These are phyloP conservation scores for Sambucus nigra DNA, from an alignment of 129 eudicot species.

Conservation along the genomic window DNA sequence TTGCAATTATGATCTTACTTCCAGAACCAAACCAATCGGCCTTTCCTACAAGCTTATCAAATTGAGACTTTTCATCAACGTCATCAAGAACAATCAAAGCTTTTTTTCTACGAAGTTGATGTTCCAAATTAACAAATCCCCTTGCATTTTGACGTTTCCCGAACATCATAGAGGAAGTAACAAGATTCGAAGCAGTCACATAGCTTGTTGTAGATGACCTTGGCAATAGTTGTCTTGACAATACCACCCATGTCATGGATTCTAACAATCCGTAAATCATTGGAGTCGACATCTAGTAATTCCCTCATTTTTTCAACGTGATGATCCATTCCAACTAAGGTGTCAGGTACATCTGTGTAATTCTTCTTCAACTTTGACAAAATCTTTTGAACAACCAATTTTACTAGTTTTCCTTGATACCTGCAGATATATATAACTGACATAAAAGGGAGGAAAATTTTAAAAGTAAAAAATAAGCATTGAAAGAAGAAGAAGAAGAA, in stretches of 20 bases:
- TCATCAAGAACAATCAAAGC: neutral
- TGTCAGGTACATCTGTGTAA: neutral
- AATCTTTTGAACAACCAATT: neutral
- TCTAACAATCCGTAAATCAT: neutral
- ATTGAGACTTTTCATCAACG: neutral
- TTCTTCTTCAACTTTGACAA: neutral
- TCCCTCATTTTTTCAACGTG: neutral
- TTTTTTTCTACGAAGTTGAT: neutral
- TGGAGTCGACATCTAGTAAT: neutral
- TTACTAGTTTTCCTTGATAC: neutral
- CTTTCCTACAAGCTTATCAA: neutral
- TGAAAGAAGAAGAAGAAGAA: too few relatives aligned
- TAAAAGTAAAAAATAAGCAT: neutral
- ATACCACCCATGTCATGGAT: slow-evolving; percentile 12
- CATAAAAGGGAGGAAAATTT: neutral
- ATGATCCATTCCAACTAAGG: neutral
- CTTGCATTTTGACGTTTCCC: neutral
- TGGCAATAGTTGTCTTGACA: slow-evolving; percentile 15
- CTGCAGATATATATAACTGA: neutral
- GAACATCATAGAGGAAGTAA: slow-evolving; percentile 6
- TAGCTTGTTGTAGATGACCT: slow-evolving; percentile 2
- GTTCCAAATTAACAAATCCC: slow-evolving; percentile 2
- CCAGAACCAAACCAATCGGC: neutral
- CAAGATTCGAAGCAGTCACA: neutral
- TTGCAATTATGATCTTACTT: neutral